Conservation (phyloP, 208 protist species). For the Endotrypanum monterogeii region DNA sequence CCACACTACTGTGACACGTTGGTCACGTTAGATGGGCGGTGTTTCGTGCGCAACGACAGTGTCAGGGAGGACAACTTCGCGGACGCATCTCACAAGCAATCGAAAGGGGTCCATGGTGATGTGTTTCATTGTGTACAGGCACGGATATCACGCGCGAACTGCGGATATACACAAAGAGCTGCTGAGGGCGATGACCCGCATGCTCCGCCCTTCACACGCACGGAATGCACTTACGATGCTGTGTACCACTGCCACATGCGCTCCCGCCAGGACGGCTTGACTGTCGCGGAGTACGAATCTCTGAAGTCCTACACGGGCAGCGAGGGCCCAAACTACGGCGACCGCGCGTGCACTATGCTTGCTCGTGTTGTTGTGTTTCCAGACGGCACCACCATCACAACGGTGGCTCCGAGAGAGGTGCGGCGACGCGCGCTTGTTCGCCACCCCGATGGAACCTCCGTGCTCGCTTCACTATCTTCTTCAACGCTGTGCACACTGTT, state of each 20-base stretch:
- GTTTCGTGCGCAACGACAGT: constrained; percentile 39
- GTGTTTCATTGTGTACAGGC: constrained; percentile 17
- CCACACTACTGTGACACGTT: constrained; percentile 47
- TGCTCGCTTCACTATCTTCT: constrained; percentile 23
- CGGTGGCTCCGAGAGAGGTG: constrained; percentile 17
- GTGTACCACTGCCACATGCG: constrained; percentile 53
- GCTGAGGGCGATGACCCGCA: neutral
- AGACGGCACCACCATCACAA: constrained; percentile 35
- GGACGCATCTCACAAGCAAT: neutral
- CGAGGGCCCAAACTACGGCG: neutral
- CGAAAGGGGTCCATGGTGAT: neutral
- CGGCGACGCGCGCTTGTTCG: constrained; percentile 16
- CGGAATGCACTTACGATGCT: constrained; percentile 47
- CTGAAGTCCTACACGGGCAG: constrained; percentile 6
- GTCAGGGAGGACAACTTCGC: neutral
- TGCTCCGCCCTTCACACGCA: constrained; percentile 23
- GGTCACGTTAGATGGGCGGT: constrained; percentile 40
- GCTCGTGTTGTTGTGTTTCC: constrained; percentile 33
- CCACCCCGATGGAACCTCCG: constrained; percentile 1
- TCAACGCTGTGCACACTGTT: constrained; percentile 23
- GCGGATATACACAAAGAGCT: neutral
- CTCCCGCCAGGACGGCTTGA: constrained; percentile 69
- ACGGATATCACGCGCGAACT: constrained; percentile 2
- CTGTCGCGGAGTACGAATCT: constrained; percentile 48
- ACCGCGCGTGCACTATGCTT: neutral